Evolutionary conservation across 2,329 filamentous ascomycete species (phyloP).

Genomic region (Daldinia sp.): DNA sequence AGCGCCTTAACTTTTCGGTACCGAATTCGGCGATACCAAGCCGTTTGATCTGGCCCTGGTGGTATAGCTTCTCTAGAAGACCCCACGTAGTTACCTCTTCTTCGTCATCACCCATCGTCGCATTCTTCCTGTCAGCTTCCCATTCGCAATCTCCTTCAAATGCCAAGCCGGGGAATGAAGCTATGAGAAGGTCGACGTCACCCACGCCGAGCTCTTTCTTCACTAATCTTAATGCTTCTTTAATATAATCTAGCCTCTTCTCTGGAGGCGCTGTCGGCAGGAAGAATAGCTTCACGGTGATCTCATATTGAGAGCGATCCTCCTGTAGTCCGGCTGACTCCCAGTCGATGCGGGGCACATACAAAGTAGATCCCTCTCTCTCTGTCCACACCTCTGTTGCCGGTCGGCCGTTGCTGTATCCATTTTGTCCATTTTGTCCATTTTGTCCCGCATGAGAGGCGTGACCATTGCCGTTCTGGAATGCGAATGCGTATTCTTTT

Average conservation of each 20-base stretch:
- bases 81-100: conserved; percentile 77
- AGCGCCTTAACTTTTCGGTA: conserved; percentile 81
- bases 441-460: conserved; percentile 48
- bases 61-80: conserved; percentile 78
- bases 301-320: conserved; percentile 87
- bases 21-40: conserved; percentile 94
- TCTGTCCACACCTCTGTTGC: conserved; percentile 74
- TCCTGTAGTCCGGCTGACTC: conserved; percentile 78
- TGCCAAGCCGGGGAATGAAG: conserved; percentile 91
- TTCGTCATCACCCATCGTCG: conserved; percentile 72
- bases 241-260: conserved; percentile 75
- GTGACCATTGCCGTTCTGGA: conserved; percentile 45
- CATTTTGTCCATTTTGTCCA: conserved; percentile 49
- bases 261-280: conserved; percentile 76
- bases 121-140: conserved; percentile 73
- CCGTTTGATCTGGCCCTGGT: conserved; percentile 76
- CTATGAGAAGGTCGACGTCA: conserved; percentile 87
- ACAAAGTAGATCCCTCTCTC: conserved; percentile 70
- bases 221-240: conserved; percentile 84
- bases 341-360: conserved; percentile 83
- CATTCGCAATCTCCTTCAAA: conserved; percentile 95
- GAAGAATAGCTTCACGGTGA: conserved; percentile 96
- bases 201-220: conserved; percentile 80
- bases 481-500: conserved; percentile 64
- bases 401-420: conserved; percentile 47